These are phyloP conservation scores for Puccinia brachypodii DNA, from an alignment of 1,284 basidiomycete genomes.

Conservation along the genomic window DNA sequence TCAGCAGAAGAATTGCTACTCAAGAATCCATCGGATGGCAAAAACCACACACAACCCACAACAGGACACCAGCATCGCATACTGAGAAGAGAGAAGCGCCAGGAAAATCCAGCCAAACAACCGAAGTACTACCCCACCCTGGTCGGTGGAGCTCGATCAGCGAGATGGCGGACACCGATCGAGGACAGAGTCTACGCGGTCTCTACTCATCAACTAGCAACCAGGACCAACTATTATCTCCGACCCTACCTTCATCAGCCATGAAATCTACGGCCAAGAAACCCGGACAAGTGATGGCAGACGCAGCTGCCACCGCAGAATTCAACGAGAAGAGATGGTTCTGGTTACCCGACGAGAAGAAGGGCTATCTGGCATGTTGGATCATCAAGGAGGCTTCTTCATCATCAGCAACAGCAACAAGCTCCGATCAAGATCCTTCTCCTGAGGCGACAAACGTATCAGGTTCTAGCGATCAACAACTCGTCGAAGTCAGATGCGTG, in stretches of 20 bases:
- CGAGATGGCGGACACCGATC: constrained; percentile 39
- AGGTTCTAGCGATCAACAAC: constrained; percentile 62
- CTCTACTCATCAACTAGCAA: constrained; percentile 30
- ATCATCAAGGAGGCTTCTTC: constrained; percentile 77
- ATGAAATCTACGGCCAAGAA: constrained; percentile 49
- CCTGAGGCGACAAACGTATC: constrained; percentile 70
- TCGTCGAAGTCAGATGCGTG: constrained; percentile 70
- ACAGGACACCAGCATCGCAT: not conserved
- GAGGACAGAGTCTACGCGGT: constrained; percentile 28
- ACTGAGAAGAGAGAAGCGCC: not conserved
- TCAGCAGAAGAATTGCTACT: not conserved
- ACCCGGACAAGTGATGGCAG: constrained; percentile 51
- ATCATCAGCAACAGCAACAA: constrained; percentile 22
- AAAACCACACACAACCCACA: not conserved
- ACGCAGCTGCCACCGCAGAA: constrained; percentile 83
- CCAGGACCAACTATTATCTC: constrained; percentile 25
- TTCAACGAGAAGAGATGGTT: constrained; percentile 98
- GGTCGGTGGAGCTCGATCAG: not conserved
- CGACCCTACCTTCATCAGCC: constrained; percentile 24
- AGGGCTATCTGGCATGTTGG: constrained; percentile 87
- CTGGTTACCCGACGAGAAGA: constrained; percentile 84
- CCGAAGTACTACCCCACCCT: not conserved
- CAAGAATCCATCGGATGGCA: not conserved
- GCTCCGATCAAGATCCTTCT: not conserved
- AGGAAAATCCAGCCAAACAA: not conserved